These are phyloP conservation scores for Pseudogymnoascus sp. DNA, from an alignment of 2,329 filamentous ascomycete species.

Conservation along the genomic window DNA sequence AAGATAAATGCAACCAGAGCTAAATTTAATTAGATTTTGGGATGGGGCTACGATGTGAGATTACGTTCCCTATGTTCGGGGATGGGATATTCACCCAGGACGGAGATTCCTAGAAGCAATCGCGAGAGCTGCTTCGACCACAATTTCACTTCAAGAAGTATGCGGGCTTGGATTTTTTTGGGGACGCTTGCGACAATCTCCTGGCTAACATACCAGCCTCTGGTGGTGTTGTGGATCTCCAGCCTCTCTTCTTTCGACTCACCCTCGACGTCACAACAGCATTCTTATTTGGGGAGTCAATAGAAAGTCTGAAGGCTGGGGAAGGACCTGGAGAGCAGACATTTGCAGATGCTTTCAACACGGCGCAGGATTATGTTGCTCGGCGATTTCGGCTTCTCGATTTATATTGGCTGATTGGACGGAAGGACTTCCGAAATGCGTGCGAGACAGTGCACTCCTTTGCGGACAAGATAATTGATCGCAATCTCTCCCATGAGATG, in stretches of 20 bases:
- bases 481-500: conserved; percentile 25
- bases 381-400: conserved; percentile 25
- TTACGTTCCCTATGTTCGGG: conserved; percentile 26
- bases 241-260: conserved; percentile 39
- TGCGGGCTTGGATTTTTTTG: conserved; percentile 27
- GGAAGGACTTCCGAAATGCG: conserved; percentile 21
- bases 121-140: conserved; percentile 28
- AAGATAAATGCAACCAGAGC: neutral
- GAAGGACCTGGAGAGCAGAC: conserved; percentile 11
- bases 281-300: conserved; percentile 47
- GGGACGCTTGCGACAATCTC: conserved; percentile 27
- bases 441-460: conserved; percentile 18
- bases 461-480: conserved; percentile 23
- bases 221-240: conserved; percentile 24
- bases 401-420: conserved; percentile 19
- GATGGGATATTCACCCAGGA: conserved; percentile 33
- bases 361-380: conserved; percentile 26
- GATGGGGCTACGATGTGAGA: conserved; percentile 21
- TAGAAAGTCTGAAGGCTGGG: conserved; percentile 19
- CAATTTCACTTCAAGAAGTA: conserved; percentile 29
- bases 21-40: conserved; percentile 20
- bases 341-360: conserved; percentile 32
- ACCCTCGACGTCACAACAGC: conserved; percentile 50
- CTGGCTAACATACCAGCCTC: conserved; percentile 15
- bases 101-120: conserved; percentile 25